Evolutionary conservation across 164 flowering plant species (phyloP), one percentile per base, ranked within the genome.

Genomic region (Santalum album): DNA sequence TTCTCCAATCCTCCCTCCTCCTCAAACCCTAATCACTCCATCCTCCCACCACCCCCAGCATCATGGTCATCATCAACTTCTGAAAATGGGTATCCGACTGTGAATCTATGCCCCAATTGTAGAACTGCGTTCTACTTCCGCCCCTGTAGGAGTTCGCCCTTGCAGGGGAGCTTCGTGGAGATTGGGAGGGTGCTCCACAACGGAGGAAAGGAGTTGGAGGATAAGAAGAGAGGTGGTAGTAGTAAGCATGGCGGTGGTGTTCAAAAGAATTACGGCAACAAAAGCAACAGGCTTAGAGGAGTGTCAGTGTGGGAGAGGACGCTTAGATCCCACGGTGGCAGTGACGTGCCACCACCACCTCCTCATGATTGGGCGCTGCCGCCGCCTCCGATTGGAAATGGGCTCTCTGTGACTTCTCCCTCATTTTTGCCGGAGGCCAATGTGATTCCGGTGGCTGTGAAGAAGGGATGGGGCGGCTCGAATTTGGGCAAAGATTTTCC

Each of bases 51-150:
- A n/a, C 12, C 42, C 3, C 42, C 16, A 14, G 15, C 42, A 38
- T 3, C 42, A 0, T 16, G 3, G 14, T 3, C 42, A 38, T 3
- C 42, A 1, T 12, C 17, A 38, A 14, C 17, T 3, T 15, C 17
- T 12, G 3, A n/a, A 12, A 38, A 38, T 15, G 3, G 16, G 5
- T 74, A 62, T 40, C 81, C 78, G 62, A 84, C 90, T 0, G 76
- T 83, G 24, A 87, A 82, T 70, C 65, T 89, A 11, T 92, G 99
- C 66, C 96, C 96, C 45, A 89, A 70, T 78, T 92, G 99, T 67
- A 89, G 78, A 51, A 72, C 90, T 15, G 87, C 91, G 15, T 89
- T 75, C 63, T 78, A 81, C 47, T 86, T 84, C 64, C 65, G 80
- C 3, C 92, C 96, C 2, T 25, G 63, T 58, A 69, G 70, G 69